Evolutionary conservation across 345 rosid species (phyloP), one percentile per base, ranked within the genome.

Genomic region (Brassica incana): DNA sequence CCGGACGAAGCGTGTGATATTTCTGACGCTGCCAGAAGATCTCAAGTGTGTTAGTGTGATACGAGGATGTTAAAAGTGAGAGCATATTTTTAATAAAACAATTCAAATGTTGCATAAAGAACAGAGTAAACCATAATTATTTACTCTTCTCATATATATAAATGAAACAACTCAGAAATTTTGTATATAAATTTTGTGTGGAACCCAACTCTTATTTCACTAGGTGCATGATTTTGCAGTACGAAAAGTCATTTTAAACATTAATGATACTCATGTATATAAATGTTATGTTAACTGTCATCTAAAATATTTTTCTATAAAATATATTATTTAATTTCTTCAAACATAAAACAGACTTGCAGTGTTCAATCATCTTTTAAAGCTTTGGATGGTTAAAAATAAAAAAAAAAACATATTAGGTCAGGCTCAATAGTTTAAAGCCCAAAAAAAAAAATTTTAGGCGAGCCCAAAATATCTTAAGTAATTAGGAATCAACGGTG

Each of bases 11-110:
- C 45, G 43, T 64, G 23, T 64, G 68, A 7, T 30, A 11, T 23
- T 32, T 32, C 43, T 64, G 68, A 32, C 23, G 67, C 68, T 32
- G 43, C 68, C 68, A 33, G 68, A 64, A 64, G 68, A 3, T 64
- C 43, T 64, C 67, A 32, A 12, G 7, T 63, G 20, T 48, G 20
- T n/a, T 64, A 64, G 7, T 63, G 20, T 48, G 20, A 32, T 64
- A 64, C 65, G 65, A 60, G 65, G 65, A 20, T 60, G 9, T 60
- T 8, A 8, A 9, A 60, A 23, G 64, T 3, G 62, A 58, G 12
- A 8, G 27, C 29, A 56, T 56, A 5, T 15, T 16, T 56, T 11
- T 43, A 43, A 18, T 6, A 6, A 18, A 18, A 56, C 61, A 56
- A 56, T 20, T 58, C 62, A 58, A 20, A 58, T 58, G 62, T 58